A percentile compares a stretch with the other conserved stretches of the same genome.
Evolutionary conservation across 352 stramenopile species (phyloP).

Genomic region (Discostella stelligera): DNA sequence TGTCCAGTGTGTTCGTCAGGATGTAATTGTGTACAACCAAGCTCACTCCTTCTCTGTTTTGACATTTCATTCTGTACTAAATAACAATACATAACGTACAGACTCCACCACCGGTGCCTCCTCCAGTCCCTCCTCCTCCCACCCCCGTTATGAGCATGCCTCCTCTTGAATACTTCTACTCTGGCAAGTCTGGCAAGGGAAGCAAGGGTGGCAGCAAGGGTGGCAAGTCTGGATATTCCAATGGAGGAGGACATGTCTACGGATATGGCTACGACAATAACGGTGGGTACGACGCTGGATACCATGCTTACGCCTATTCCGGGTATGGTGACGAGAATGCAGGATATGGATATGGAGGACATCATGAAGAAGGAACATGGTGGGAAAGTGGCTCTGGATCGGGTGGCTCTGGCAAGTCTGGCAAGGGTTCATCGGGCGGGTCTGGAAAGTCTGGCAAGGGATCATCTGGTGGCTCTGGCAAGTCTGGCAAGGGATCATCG

Average conservation of each 20-base stretch:
- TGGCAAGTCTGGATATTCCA: background rate
- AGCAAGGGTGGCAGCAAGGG: background rate
- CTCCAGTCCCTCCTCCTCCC: background rate
- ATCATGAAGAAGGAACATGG: background rate
- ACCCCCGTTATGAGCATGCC: background rate
- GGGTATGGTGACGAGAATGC: background rate
- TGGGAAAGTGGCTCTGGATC: background rate
- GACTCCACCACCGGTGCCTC: background rate
- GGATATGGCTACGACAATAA: background rate
- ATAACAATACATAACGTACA: background rate
- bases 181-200: background rate
- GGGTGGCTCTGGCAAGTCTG: no score
- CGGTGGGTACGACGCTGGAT: background rate
- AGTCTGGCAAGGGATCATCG: conserved; percentile 3
- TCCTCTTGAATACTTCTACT: conserved; percentile 6
- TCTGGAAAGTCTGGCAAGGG: conserved; percentile 10
- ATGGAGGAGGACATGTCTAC: background rate
- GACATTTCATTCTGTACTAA: background rate
- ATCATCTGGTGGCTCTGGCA: background rate
- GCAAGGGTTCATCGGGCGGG: background rate
- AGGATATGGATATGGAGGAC: background rate
- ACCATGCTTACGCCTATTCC: background rate
- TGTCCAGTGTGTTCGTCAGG: no score
- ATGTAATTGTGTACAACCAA: no score
- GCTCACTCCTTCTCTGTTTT: background rate